phyloP scores from a whole-genome alignment of 257 asterid species.

The Nicotiana tomentosiformis region DNA sequence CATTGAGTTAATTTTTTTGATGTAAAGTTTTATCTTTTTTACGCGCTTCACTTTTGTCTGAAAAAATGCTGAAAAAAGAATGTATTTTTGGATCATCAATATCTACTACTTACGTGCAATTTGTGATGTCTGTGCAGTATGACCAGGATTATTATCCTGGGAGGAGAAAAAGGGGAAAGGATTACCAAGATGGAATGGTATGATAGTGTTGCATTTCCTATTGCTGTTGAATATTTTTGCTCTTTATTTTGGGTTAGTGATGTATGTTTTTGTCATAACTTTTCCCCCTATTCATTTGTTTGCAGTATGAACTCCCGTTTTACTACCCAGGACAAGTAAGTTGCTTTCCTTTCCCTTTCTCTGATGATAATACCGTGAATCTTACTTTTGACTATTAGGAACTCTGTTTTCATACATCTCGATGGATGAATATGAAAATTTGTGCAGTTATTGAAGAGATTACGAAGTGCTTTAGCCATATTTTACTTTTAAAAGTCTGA shows the following conservation, averaged over 20 bases:
- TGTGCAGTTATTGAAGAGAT: not conserved
- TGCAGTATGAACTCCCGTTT: constrained; percentile 97
- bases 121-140: constrained; percentile 35
- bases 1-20: not conserved
- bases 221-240: not conserved
- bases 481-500: not conserved
- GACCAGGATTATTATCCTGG: constrained; percentile 98
- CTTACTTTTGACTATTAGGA: not conserved
- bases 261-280: not conserved
- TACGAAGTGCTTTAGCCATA: not conserved
- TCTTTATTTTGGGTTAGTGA: not conserved
- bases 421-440: not conserved
- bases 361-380: not conserved
- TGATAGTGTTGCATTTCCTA: constrained; percentile 7
- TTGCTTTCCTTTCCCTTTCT: not conserved
- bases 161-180: constrained; percentile 93
- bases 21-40: not conserved
- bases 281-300: constrained; percentile 14
- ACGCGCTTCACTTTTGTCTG: not conserved
- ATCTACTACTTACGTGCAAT: not conserved
- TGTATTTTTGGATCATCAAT: not conserved
- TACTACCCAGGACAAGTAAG: constrained; percentile 96
- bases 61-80: not conserved
- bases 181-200: constrained; percentile 88
- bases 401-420: not conserved